Percentiles rank a stretch among this genome's conserved stretches.
Evolutionary conservation across 768 basidiomycete genomes (phyloP).

Genomic region (Hypholoma sublateritium): DNA sequence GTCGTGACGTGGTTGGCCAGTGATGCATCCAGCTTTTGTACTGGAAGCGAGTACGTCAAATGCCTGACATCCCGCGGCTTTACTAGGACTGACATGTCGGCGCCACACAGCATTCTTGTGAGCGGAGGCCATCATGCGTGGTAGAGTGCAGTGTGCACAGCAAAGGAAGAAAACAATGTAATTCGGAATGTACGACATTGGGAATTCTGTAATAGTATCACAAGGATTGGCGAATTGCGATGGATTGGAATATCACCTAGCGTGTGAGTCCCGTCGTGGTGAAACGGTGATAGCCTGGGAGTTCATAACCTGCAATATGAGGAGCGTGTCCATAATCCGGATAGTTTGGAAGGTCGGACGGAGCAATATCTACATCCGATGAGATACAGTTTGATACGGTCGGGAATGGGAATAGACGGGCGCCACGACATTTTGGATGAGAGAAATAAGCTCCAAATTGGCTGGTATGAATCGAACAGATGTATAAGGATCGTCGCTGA

Average conservation of each 20-base stretch:
- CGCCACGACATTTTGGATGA: background rate
- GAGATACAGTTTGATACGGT: background rate
- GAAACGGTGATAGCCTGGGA: constrained; percentile 5
- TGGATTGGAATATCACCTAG: background rate
- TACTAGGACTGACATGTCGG: background rate
- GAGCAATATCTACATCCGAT: background rate
- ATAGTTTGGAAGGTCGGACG: constrained; percentile 2
- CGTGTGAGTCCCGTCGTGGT: background rate
- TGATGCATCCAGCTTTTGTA: constrained; percentile 77
- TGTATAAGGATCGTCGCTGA: background rate
- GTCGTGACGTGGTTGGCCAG: constrained; percentile 71
- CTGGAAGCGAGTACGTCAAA: constrained; percentile 71
- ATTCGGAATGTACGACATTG: background rate
- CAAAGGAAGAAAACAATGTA: background rate
- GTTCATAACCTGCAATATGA: background rate
- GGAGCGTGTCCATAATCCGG: constrained; percentile 1
- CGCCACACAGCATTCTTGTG: constrained; percentile 53
- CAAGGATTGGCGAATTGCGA: background rate
- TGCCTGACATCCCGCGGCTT: background rate
- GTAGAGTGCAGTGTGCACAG: constrained; percentile 34
- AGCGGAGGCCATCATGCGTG: constrained; percentile 65
- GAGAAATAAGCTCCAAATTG: background rate
- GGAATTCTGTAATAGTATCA: background rate
- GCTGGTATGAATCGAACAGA: background rate
- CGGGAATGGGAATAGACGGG: constrained; percentile 4